Conservation (phyloP, 2,329 filamentous ascomycete species). For the Fusarium tupiense region DNA sequence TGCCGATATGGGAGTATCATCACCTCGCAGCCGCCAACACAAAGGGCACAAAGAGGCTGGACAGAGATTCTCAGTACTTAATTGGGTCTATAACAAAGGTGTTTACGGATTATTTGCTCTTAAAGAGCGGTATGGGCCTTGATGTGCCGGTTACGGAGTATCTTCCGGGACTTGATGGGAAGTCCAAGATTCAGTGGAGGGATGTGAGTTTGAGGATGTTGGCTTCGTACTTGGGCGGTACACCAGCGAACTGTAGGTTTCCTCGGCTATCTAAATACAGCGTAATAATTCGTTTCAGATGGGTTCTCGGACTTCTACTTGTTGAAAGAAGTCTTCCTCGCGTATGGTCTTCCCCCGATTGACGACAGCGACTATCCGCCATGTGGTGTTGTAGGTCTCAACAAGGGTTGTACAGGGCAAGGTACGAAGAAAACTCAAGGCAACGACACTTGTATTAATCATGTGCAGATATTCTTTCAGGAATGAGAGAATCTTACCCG, state of each 20-base stretch:
- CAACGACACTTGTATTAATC: not conserved
- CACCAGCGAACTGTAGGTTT: conserved; percentile 49
- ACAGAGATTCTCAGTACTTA: conserved; percentile 53
- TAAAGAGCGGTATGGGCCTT: conserved; percentile 49
- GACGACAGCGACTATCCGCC: conserved; percentile 47
- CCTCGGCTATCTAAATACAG: rapidly evolving
- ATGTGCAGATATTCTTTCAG: conserved; percentile 45
- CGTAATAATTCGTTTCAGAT: not conserved
- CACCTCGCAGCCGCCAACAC: conserved; percentile 49
- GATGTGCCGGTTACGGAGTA: conserved; percentile 48
- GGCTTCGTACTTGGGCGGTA: conserved; percentile 50
- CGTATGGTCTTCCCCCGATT: conserved; percentile 51
- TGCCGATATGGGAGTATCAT: conserved; percentile 55
- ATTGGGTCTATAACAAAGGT: conserved; percentile 54
- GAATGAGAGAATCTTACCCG: conserved; percentile 45
- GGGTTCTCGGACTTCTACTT: conserved; percentile 50
- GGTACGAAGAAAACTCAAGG: conserved; percentile 33
- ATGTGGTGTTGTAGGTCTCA: conserved; percentile 51
- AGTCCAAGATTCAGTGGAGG: conserved; percentile 47
- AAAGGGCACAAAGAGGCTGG: conserved; percentile 46
- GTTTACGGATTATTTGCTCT: conserved; percentile 49
- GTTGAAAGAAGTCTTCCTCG: conserved; percentile 48
- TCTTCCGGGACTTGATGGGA: conserved; percentile 45
- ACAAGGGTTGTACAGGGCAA: conserved; percentile 46
- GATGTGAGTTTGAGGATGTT: conserved; percentile 51